Evolutionary conservation across 1,284 basidiomycete species (phyloP).

Genomic region (Heimioporus retisporus): DNA sequence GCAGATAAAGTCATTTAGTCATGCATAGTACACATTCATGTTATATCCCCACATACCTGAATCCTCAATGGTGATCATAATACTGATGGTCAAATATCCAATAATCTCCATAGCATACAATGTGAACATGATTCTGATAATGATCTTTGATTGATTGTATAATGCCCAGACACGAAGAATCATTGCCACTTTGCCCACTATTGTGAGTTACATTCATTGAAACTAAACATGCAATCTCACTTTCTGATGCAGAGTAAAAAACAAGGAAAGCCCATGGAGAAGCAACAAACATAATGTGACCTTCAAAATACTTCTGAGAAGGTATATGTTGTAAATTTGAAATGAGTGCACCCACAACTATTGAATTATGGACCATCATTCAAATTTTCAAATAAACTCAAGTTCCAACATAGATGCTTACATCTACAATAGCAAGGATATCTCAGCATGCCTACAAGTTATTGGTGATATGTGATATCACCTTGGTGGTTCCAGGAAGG

Average conservation of each 20-base stretch:
- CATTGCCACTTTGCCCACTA: neutral
- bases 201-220: too few species aligned
- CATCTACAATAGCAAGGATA: neutral
- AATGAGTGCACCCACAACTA: neutral
- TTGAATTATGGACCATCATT: too few species aligned
- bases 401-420: too few species aligned
- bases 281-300: too few species aligned
- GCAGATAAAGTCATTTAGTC: too few species aligned
- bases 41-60: too few species aligned
- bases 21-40: too few species aligned
- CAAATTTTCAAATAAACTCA: too few species aligned
- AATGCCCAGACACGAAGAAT: slow-evolving; percentile 3
- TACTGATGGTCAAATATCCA: neutral
- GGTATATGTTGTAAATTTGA: too few species aligned
- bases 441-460: too few species aligned
- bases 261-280: too few species aligned
- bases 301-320: neutral
- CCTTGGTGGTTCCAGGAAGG: neutral
- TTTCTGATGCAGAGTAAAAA: neutral
- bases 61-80: too few species aligned
- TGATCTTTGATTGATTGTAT: neutral
- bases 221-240: neutral
- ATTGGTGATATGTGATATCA: neutral
- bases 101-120: neutral
- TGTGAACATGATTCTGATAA: neutral